Evolutionary conservation across 1,139 yeast species (phyloP), one percentile per base, ranked within the genome.

Genomic region (Williopsis jadinii): DNA sequence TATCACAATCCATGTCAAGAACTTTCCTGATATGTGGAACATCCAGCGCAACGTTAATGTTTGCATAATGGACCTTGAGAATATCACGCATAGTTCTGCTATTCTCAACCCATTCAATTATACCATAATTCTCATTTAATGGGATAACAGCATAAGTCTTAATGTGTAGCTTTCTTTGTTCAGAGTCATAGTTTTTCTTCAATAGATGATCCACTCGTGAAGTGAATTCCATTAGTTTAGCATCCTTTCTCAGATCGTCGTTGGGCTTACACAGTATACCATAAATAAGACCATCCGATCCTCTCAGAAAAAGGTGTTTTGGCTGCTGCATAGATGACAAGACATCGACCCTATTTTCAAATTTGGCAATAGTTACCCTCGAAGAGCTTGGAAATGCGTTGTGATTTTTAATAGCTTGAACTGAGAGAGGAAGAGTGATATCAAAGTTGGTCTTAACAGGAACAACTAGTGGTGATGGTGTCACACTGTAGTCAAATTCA

Each of bases 191-290:
- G 55, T 85, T 84, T 29, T 73, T 70, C 24, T 70, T 63, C 41
- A 94, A 66, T 32, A 92, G 61, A 48, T 87, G 75, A 54, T 90
- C 92, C 58, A 92, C 80, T 64, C 90, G 84, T 1, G 88, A 78
- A 0, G 97, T 88, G 52, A 94, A 83, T 54, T 94, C 97, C 75
- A 92, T 86, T 38, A 92, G 77, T 51, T 95, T 84, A 5, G 96
- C 95, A 66, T 94, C 99, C 58, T 94, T 95, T 51, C 98, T 68
- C 10, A 95, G 81, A 63, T 94, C 98, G 60, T 94, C 99, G 48
- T 81, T 75, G 9, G 80, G 76, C 59, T 94, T 94, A 51, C 95
- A 82, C 67, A 94, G 72, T 28, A 94, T 70, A 30, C 81, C 75
- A 59, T 88, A 90, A 1, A 68, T 61, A 11, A 65, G 61, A 10